Conservation (phyloP, 192 early-diverging fungal species). For the Linnemannia exigua region DNA sequence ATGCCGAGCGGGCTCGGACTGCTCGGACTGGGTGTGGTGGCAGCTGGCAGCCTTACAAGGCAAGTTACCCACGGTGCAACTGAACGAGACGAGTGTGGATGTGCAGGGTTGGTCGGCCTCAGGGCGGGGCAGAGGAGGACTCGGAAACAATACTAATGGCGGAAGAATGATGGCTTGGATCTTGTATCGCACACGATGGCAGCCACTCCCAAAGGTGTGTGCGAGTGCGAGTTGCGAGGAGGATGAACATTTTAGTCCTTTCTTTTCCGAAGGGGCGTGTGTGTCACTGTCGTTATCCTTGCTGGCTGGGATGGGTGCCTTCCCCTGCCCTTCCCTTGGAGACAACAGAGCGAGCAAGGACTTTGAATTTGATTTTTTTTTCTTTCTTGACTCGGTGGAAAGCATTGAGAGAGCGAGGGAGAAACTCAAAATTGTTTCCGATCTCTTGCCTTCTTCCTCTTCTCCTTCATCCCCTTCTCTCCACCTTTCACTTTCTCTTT, state of each 20-base stretch:
- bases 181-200: too few relatives aligned
- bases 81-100: not conserved
- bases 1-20: not conserved
- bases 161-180: not conserved
- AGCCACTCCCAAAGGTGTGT: not conserved
- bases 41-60: too few relatives aligned
- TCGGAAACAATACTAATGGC: not conserved
- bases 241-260: not conserved
- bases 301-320: too few relatives aligned
- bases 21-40: not conserved
- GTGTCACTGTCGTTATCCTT: too few relatives aligned
- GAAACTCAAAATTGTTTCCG: not conserved
- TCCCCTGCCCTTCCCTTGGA: not conserved
- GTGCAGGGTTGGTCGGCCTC: not conserved
- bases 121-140: not conserved
- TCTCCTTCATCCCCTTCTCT: not conserved
- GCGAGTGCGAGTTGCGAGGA: not conserved
- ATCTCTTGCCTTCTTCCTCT: not conserved
- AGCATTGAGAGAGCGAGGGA: not conserved
- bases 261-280: not conserved
- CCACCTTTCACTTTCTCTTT: not conserved
- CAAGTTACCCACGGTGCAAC: not conserved
- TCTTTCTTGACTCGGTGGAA: conserved; percentile 54
- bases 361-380: conserved; percentile 31
- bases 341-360: not conserved